Conservation (phyloP, 176 grass and related monocot genomes). For the Ensete ventricosum region DNA sequence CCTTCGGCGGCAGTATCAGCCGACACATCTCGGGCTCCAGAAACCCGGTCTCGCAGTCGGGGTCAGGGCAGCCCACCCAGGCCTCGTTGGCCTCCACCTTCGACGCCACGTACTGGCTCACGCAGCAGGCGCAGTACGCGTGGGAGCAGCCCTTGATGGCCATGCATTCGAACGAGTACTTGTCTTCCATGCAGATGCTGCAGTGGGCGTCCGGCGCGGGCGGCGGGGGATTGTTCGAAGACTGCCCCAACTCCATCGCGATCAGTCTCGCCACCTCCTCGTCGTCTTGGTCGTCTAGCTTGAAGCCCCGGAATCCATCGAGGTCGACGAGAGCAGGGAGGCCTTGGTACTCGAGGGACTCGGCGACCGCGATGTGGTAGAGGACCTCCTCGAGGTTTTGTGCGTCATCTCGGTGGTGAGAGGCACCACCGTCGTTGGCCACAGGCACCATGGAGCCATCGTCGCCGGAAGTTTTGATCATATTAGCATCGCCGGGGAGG, state of each 20-base stretch:
- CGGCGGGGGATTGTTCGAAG: not conserved
- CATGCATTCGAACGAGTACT: constrained; percentile 20
- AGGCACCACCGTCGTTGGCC: not conserved
- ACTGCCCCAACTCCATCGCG: not conserved
- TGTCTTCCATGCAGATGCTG: constrained; percentile 47
- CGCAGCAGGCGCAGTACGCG: constrained; percentile 48
- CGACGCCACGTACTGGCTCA: constrained; percentile 38
- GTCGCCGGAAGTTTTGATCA: no score
- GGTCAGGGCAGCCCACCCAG: constrained; percentile 35
- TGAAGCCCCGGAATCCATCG: not conserved
- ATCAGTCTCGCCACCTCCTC: no score
- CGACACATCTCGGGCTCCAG: constrained; percentile 39
- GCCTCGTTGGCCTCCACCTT: constrained; percentile 43
- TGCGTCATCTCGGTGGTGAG: not conserved
- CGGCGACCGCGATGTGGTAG: not conserved
- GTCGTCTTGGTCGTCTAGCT: not conserved
- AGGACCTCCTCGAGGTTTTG: not conserved
- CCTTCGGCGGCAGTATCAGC: constrained; percentile 21
- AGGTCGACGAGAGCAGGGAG: not conserved
- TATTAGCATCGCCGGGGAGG: no score
- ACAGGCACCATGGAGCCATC: not conserved
- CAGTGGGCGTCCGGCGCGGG: constrained; percentile 25
- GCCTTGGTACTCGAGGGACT: not conserved
- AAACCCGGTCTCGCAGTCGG: constrained; percentile 24
- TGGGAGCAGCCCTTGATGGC: constrained; percentile 36